Evolutionary conservation across 129 eudicot genomes (phyloP), one percentile per base, ranked within the genome.

Genomic region (Centaurea solstitialis): DNA sequence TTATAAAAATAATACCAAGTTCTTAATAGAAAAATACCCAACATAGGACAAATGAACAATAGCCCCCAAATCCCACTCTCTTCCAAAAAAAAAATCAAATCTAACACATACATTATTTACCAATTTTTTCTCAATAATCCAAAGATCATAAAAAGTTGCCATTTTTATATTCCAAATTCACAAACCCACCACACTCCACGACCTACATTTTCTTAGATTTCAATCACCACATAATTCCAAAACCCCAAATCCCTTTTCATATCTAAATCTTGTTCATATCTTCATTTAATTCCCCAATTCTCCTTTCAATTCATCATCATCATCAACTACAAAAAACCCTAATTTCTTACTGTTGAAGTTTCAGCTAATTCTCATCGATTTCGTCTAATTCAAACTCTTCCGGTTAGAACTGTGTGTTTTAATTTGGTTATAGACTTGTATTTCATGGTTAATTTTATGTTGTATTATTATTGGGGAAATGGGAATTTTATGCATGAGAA

Each of bases 401-500:
- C 2, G 65, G 65, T 57, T n/a, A 57, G 65, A 41, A 78, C 75
- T 78, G 75, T 28, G 7, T 20, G 8, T 39, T 68, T 68, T 78
- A 45, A 69, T 28, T 78, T 68, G 22, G 0, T n/a, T n/a, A 33
- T 53, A 50, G n/a, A 33, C 59, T 57, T 57, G 6, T 24, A 28
- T 74, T n/a, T 3, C 5, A 50, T 17, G 70, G 67, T 67, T 68
- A 33, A 5, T 68, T 43, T 45, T 4, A 13, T 26, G 30, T 47
- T 2, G 4, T 66, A 65, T 23, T 26, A 20, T 33, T 28, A 57
- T 12, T 18, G 3, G 37, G 28, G n/a, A n/a, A n/a, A n/a, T n/a
- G n/a, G n/a, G 61, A 33, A 4, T 79, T 70, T 57, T 61, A 59
- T 79, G 77, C 53, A 70, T 70, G 68, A 45, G 67, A 78, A 79